Evolutionary conservation across 1,139 yeast species (phyloP), one percentile per base, ranked within the genome.

Genomic region (Hansenula sp.): DNA sequence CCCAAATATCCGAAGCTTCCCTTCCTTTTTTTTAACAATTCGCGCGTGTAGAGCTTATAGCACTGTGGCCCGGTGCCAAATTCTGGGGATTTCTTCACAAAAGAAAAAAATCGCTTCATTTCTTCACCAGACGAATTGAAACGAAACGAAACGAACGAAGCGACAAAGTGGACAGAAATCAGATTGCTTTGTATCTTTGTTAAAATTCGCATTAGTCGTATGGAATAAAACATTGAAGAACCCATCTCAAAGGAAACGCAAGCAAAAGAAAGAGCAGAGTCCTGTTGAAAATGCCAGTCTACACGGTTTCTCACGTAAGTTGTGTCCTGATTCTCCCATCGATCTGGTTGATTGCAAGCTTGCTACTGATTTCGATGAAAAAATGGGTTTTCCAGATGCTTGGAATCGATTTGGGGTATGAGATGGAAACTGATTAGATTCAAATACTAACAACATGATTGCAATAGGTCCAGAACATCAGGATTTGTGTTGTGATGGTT

Each of bases 401-500:
- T 29, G 32, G 32, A 13, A 13, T 13, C 15, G n/a, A n/a, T n/a
- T n/a, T n/a, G n/a, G n/a, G n/a, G n/a, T n/a, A n/a, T n/a, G n/a
- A n/a, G n/a, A n/a, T n/a, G n/a, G n/a, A n/a, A n/a, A n/a, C 31
- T 28, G 31, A 28, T 28, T 28, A 12, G 12, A 13, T n/a, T 18
- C n/a, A 36, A 5, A 25, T 4, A 36, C 40, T 29, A 36, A 30
- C 40, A 18, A 21, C 27, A 6, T 9, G 5, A 7, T 12, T 7
- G 7, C 17, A 76, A 42, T 76, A 75, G 58, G 80, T 80, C 36
- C 86, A 81, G 53, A 82, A 83, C 58, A 76, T 82, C 38, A 71
- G 86, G 48, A 79, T 84, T 30, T 84, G 91, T 65, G 91, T 84
- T 42, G 83, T 84, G 24, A 82, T 84, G 85, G 73, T 70, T n/a